These are phyloP conservation scores for Botrytis paeoniae DNA, from an alignment of 2,329 filamentous ascomycete species.

Conservation along the genomic window DNA sequence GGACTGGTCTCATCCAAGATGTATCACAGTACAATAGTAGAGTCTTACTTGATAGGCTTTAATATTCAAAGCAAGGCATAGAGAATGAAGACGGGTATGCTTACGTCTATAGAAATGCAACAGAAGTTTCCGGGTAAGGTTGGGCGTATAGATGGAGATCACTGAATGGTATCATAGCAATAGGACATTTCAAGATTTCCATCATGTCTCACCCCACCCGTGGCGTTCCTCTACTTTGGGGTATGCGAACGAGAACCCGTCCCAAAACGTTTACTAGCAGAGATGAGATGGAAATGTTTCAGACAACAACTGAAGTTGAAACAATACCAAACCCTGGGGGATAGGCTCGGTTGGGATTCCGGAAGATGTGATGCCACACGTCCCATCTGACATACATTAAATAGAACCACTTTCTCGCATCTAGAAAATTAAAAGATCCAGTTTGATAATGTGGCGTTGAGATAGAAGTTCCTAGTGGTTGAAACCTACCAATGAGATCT, in stretches of 20 bases:
- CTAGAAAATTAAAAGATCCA: neutral
- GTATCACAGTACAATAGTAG: neutral
- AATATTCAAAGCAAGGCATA: neutral
- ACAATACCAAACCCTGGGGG: neutral
- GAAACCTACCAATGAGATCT: neutral
- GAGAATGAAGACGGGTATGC: neutral
- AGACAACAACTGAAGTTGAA: conserved; percentile 7
- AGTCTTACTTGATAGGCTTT: neutral
- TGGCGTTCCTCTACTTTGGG: neutral
- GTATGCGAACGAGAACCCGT: neutral
- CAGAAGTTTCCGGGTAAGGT: neutral
- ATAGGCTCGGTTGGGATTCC: neutral
- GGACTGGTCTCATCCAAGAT: neutral
- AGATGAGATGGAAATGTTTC: neutral
- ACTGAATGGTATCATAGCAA: neutral
- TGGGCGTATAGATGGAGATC: neutral
- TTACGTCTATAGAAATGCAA: neutral
- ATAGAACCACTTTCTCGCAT: neutral
- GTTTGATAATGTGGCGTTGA: neutral
- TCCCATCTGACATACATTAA: neutral
- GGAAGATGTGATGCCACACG: neutral
- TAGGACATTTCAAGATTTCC: neutral
- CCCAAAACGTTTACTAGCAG: neutral
- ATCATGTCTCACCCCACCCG: neutral
- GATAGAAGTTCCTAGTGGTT: neutral